phyloP scores from a whole-genome alignment of 257 asterid species.

The Cinchona pubescens region DNA sequence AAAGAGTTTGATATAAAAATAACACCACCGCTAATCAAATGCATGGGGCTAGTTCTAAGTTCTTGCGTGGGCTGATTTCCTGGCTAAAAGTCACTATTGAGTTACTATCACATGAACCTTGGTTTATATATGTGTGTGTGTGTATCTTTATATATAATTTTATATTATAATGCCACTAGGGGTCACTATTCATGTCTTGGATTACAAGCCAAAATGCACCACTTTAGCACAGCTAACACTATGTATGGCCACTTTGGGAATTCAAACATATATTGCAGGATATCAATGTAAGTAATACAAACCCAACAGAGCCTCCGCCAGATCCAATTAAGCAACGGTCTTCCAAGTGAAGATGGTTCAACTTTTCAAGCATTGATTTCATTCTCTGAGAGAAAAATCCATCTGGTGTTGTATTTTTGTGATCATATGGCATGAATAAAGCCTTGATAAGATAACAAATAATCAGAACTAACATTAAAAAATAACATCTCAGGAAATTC shows the following conservation, averaged over 20 bases:
- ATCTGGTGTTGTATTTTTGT: slow-evolving; percentile 88
- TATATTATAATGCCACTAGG: neutral
- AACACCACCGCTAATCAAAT: neutral
- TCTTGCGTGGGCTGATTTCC: neutral
- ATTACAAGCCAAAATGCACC: neutral
- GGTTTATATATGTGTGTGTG: no score
- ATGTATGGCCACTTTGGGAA: neutral
- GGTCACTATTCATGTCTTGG: neutral
- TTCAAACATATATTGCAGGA: neutral
- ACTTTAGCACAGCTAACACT: neutral
- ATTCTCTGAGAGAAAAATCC: slow-evolving; percentile 79
- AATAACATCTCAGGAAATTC: slow-evolving; percentile 5
- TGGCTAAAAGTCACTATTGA: neutral
- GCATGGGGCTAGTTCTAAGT: neutral
- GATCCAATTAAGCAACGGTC: slow-evolving; percentile 89
- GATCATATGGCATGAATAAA: slow-evolving; percentile 96
- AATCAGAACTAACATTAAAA: slow-evolving; percentile 16
- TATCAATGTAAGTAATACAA: slow-evolving; percentile 35
- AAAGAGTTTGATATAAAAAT: neutral
- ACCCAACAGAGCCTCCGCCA: slow-evolving; percentile 99
- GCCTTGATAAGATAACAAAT: slow-evolving; percentile 46
- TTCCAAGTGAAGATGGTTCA: slow-evolving; percentile 77
- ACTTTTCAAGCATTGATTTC: slow-evolving; percentile 75
- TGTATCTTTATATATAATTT: no score
- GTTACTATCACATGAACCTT: neutral